Evolutionary conservation across 176 grass and related monocot genomes (phyloP), one percentile per base, ranked within the genome.

Genomic region (Alloteropsis semialata): DNA sequence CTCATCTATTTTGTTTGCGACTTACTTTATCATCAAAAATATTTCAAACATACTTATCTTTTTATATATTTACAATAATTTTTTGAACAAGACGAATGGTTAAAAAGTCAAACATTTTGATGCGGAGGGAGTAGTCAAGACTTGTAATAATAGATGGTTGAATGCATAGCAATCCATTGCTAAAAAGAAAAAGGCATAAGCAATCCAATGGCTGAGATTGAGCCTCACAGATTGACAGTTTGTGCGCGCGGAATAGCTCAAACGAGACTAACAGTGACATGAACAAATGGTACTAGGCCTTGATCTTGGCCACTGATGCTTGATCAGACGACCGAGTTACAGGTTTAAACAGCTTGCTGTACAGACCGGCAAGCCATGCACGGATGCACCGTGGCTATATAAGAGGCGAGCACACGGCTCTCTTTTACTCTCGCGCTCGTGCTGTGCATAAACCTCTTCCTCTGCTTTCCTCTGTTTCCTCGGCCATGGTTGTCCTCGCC

Each of bases 401-500:
- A 77, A 58, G n/a, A n/a, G 27, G 32, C 45, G 50, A 28, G 39
- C 49, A 28, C 44, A 16, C 22, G 44, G 34, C 41, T 69, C 59
- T 51, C 32, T 34, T 61, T 61, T 11, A 11, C 42, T 59, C 70
- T 59, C 30, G 75, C n/a, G 41, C 16, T 5, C 37, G 71, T 56
- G 30, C 33, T 39, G 53, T 62, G 51, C 25, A 45, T 14, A 57
- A 0, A 43, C 69, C n/a, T 14, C 6, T 37, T 36, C 21, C n/a
- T 41, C 64, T 69, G 22, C 22, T 77, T 69, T 45, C 14, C 78
- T 86, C 84, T 88, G 78, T 50, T 80, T 17, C 41, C 9, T 38
- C 59, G 34, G 49, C 60, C 78, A 94, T 92, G 90, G 90, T 97
- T 69, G 86, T 94, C 16, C 80, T 97, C 24, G 86, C 63, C 6